These are phyloP conservation scores for Verticillium klebahnii DNA, from an alignment of 2,329 filamentous ascomycete genomes.

Conservation along the genomic window DNA sequence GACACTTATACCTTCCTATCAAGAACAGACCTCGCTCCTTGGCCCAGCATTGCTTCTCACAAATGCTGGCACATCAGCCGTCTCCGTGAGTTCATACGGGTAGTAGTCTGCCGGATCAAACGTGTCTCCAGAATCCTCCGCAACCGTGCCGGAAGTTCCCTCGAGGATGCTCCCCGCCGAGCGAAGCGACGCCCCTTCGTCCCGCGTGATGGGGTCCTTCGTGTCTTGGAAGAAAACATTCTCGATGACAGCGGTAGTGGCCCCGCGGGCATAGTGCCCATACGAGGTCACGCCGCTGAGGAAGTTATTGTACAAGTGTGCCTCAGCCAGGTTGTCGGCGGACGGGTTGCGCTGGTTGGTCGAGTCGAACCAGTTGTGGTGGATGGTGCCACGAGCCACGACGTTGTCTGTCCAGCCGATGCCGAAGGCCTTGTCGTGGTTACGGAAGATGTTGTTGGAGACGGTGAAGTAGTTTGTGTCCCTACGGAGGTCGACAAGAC, in stretches of 20 bases:
- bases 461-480: slow-evolving; percentile 15
- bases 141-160: slow-evolving; percentile 7
- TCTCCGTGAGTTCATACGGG: slow-evolving; percentile 5
- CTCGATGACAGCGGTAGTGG: slow-evolving; percentile 9
- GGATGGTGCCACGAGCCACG: slow-evolving; percentile 9
- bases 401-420: slow-evolving; percentile 15
- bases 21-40: slow-evolving; percentile 4
- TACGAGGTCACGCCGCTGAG: slow-evolving; percentile 9
- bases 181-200: slow-evolving; percentile 1
- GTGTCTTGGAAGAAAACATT: slow-evolving; percentile 13
- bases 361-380: slow-evolving; percentile 12
- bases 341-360: slow-evolving; percentile 14
- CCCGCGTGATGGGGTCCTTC: slow-evolving; percentile 8
- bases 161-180: slow-evolving; percentile 7
- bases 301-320: slow-evolving; percentile 14
- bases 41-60: slow-evolving; percentile 9
- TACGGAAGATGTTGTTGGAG: slow-evolving; percentile 14
- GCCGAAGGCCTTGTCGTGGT: slow-evolving; percentile 14
- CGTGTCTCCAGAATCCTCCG: slow-evolving; percentile 5
- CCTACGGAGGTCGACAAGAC: slow-evolving; percentile 11
- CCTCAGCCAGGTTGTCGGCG: slow-evolving; percentile 10
- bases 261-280: slow-evolving; percentile 12
- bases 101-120: slow-evolving; percentile 5
- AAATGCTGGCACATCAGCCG: slow-evolving; percentile 9
- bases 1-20: not conserved